Percentiles rank a stretch among this genome's conserved stretches.
Evolutionary conservation across 495 filamentous ascomycete species (phyloP).

Genomic region (Annulohypoxylon bovei): DNA sequence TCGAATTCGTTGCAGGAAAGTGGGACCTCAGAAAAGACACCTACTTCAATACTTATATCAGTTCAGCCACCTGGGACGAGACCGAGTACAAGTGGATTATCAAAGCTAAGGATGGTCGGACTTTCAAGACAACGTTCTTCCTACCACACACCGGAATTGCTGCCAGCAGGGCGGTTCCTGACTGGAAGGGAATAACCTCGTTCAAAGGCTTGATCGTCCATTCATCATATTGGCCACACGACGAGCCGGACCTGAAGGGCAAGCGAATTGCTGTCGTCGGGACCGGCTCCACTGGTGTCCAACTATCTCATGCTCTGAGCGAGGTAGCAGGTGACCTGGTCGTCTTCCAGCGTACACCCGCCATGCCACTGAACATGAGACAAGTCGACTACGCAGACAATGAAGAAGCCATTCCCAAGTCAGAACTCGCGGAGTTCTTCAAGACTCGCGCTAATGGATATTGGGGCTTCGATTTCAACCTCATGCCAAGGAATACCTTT

Average conservation of each 20-base stretch:
- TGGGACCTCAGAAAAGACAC: slow-evolving; percentile 62
- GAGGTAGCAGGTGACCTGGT: slow-evolving; percentile 50
- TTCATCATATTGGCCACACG: slow-evolving; percentile 67
- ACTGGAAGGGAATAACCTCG: slow-evolving; percentile 61
- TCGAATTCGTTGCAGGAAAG: slow-evolving; percentile 63
- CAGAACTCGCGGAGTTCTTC: slow-evolving; percentile 58
- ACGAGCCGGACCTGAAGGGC: slow-evolving; percentile 55
- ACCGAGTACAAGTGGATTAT: slow-evolving; percentile 57
- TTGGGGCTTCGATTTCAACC: slow-evolving; percentile 57
- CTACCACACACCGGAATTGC: slow-evolving; percentile 59
- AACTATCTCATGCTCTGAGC: slow-evolving; percentile 61
- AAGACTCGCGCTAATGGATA: slow-evolving; percentile 50
- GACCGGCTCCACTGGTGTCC: slow-evolving; percentile 68
- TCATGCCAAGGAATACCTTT: slow-evolving; percentile 52
- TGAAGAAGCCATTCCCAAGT: slow-evolving; percentile 58
- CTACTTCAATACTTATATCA: slow-evolving; percentile 60
- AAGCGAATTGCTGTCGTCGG: slow-evolving; percentile 67
- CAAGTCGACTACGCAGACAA: slow-evolving; percentile 53
- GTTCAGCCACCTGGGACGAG: slow-evolving; percentile 57
- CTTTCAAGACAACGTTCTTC: slow-evolving; percentile 57
- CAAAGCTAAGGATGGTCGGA: slow-evolving; percentile 57
- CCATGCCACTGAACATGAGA: slow-evolving; percentile 62
- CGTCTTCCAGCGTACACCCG: slow-evolving; percentile 64
- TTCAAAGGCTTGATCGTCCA: slow-evolving; percentile 67
- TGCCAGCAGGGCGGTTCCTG: slow-evolving; percentile 52